Evolutionary conservation across 2,329 filamentous ascomycete species (phyloP), one percentile per base, ranked within the genome.

Genomic region (Emergomyces orientalis): DNA sequence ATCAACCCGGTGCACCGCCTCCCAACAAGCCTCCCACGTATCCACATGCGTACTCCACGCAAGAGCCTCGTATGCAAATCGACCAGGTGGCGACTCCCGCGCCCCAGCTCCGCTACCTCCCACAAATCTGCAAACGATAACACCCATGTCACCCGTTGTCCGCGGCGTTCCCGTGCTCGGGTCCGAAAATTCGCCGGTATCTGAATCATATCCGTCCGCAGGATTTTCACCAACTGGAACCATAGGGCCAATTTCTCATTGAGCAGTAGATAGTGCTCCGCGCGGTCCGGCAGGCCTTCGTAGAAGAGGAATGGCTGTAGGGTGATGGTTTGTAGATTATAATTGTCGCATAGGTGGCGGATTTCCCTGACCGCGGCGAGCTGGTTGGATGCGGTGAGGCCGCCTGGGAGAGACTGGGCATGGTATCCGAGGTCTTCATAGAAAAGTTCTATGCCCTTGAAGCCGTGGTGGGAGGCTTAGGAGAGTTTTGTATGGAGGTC

Each of bases 251-350:
- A 80, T 17, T 61, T 61, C 67, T 90, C 83, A 22, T 83, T 77
- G 37, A 91, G 75, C 3, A 85, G 79, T 32, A 78, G 74, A 1
- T 75, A 74, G 69, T 89, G 87, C 63, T 82, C 78, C 19, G 74
- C 68, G 11, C 87, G 79, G 73, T 91, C 85, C 6, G 86, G 64
- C 0, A 91, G 80, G 1, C 89, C 90, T 67, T 92, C 90, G 74
- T 88, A 91, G 75, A 90, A 84, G 77, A 84, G 83, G 72, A 93
- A 92, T 0, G 90, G 90, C 70, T 91, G 89, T 0, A 92, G 80
- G 65, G 85, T 87, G 67, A 78, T 69, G 56, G 77, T 74, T 37
- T 67, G 67, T 56, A 78, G 65, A 32, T 66, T 56, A 32, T 73
- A 65, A 1, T 68, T 58, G 43, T 67, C 63, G 64, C 74, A 77